Conservation (phyloP, 139 green algal genomes). For the Chlorella sorokiniana region DNA sequence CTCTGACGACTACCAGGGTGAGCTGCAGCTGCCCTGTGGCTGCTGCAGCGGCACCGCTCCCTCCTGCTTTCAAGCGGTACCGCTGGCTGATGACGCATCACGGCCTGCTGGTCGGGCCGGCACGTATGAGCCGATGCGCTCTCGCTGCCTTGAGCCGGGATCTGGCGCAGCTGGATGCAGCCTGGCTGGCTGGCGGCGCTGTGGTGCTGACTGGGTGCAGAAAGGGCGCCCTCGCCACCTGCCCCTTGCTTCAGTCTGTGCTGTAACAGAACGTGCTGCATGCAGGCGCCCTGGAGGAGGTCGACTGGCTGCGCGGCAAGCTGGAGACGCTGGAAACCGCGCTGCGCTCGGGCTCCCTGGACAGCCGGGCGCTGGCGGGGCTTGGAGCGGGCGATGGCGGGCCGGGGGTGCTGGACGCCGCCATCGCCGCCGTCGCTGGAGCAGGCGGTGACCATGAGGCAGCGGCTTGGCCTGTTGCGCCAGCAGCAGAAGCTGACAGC, state of each 20-base stretch:
- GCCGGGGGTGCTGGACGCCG: constrained; percentile 4
- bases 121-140: too few relatives aligned
- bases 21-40: too few relatives aligned
- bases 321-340: constrained; percentile 45
- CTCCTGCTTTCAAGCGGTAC: too few relatives aligned
- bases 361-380: neutral
- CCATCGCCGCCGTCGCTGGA: neutral
- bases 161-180: too few relatives aligned
- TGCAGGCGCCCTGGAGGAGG: constrained; percentile 58
- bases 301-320: constrained; percentile 53
- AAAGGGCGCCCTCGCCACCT: neutral
- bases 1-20: constrained; percentile 51
- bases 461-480: neutral
- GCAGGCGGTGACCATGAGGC: neutral
- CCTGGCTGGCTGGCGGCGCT: too few relatives aligned
- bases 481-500: too few relatives aligned
- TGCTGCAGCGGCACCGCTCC: too few relatives aligned
- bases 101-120: too few relatives aligned
- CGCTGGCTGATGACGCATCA: too few relatives aligned
- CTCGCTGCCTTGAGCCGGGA: too few relatives aligned
- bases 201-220: too few relatives aligned
- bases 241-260: neutral
- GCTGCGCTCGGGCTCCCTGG: constrained; percentile 17
- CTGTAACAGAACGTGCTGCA: neutral
- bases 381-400: neutral